phyloP scores from a whole-genome alignment of 352 stramenopile genomes.

The Blastocystis sp. region DNA sequence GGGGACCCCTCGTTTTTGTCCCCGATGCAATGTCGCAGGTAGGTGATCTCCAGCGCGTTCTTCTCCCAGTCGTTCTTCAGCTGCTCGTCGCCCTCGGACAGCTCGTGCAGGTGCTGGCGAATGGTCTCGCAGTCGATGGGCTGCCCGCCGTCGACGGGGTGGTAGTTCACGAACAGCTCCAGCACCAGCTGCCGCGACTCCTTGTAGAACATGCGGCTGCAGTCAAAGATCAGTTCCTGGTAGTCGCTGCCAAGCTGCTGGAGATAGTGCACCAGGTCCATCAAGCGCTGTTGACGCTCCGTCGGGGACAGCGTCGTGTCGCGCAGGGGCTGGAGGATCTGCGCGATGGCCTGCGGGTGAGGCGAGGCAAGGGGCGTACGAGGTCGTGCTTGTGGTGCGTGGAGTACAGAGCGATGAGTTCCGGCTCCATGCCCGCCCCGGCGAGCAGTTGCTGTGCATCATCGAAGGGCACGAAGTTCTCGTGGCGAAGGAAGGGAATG shows the following conservation, averaged over 20 bases:
- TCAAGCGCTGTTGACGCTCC: not conserved
- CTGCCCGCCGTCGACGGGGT: not conserved
- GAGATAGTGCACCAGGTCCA: slow-evolving; percentile 2
- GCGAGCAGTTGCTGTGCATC: not conserved
- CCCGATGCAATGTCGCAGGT: slow-evolving; percentile 2
- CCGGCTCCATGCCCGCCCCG: slow-evolving; percentile 13
- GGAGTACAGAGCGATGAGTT: slow-evolving; percentile 7
- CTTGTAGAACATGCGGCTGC: not conserved
- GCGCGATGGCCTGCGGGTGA: not conserved
- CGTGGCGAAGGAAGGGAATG: slow-evolving; percentile 1
- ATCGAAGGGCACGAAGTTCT: not conserved
- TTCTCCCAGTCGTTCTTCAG: slow-evolving; percentile 17
- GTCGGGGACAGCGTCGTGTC: not conserved
- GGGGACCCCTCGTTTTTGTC: not conserved
- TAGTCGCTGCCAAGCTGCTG: not conserved
- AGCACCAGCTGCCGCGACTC: slow-evolving; percentile 1
- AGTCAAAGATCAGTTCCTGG: not conserved
- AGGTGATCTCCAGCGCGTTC: slow-evolving; percentile 46
- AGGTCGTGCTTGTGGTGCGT: not conserved
- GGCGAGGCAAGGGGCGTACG: not conserved
- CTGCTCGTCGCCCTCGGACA: not conserved
- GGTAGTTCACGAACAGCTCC: not conserved
- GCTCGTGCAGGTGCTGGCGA: not conserved
- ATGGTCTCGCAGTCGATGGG: not conserved
- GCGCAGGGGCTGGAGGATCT: not conserved